These are phyloP conservation scores for Spizellomyces punctatus DNA, from an alignment of 192 early-diverging fungal genomes.

Conservation along the genomic window DNA sequence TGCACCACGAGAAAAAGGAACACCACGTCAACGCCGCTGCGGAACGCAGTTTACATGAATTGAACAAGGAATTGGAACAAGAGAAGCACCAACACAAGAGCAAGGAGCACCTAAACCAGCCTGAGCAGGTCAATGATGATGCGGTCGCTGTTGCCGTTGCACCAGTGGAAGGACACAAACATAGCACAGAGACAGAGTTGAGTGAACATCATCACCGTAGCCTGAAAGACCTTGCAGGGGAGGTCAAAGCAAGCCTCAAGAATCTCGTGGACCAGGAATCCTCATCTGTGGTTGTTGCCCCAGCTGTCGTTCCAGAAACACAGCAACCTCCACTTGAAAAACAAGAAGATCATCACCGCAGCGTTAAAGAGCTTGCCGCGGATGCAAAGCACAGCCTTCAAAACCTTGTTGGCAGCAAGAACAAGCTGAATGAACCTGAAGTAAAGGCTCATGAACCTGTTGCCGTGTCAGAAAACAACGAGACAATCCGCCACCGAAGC, in stretches of 20 bases:
- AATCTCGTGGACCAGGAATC: too few species aligned
- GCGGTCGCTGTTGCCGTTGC: too few species aligned
- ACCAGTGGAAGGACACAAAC: too few species aligned
- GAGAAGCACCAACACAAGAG: too few species aligned
- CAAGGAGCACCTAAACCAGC: too few species aligned
- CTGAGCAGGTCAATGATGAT: too few species aligned
- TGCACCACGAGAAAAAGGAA: not conserved
- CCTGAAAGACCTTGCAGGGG: conserved; percentile 14
- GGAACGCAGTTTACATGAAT: conserved; percentile 15
- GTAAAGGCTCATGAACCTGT: not conserved
- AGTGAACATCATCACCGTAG: not conserved
- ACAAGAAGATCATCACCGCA: not conserved
- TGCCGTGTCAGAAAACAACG: not conserved
- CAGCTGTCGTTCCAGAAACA: too few species aligned
- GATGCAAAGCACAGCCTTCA: conserved; percentile 17
- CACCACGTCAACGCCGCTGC: not conserved
- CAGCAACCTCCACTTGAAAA: too few species aligned
- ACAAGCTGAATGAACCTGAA: not conserved
- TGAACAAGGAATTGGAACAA: not conserved
- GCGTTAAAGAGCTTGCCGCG: conserved; percentile 5
- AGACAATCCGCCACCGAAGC: not conserved
- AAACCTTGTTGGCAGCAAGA: not conserved
- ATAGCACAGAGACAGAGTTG: too few species aligned
- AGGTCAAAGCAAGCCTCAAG: not conserved
- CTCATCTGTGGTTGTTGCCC: too few species aligned